These are phyloP conservation scores for Aspergillus jensenii DNA, from an alignment of 2,329 filamentous ascomycete genomes.

Conservation along the genomic window DNA sequence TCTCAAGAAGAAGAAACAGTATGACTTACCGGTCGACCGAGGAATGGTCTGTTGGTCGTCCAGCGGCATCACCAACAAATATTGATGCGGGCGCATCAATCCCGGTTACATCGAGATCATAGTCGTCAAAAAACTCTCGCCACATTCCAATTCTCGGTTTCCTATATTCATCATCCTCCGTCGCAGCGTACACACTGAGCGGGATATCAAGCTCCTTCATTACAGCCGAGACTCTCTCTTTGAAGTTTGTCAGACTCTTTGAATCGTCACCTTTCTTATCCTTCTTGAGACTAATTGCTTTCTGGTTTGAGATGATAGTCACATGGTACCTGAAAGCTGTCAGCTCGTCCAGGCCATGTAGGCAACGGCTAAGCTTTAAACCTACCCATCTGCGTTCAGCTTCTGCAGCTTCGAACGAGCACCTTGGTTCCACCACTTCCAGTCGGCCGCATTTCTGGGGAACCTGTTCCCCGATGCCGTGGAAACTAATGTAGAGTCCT, in stretches of 20 bases:
- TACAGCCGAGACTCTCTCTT: slow-evolving; percentile 71
- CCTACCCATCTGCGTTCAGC: slow-evolving; percentile 69
- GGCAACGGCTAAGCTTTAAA: not conserved
- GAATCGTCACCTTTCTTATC: slow-evolving; percentile 67
- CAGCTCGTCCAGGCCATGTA: not conserved
- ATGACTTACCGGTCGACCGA: slow-evolving; percentile 55
- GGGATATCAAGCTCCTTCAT: slow-evolving; percentile 69
- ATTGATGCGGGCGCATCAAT: slow-evolving; percentile 72
- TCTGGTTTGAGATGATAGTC: slow-evolving; percentile 86
- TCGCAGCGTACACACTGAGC: slow-evolving; percentile 80
- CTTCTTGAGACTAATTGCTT: slow-evolving; percentile 71
- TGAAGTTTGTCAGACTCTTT: slow-evolving; percentile 75
- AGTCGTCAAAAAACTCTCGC: slow-evolving; percentile 64
- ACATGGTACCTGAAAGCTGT: slow-evolving; percentile 62
- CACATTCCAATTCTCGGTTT: slow-evolving; percentile 93
- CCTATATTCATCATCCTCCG: slow-evolving; percentile 74
- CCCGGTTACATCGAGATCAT: slow-evolving; percentile 55
- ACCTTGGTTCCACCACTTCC: slow-evolving; percentile 86
- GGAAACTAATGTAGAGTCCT: slow-evolving; percentile 85
- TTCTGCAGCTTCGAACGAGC: slow-evolving; percentile 68
- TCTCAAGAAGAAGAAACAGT: not conserved
- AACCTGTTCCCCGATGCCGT: slow-evolving; percentile 81
- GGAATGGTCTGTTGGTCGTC: slow-evolving; percentile 57
- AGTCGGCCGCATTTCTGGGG: slow-evolving; percentile 69
- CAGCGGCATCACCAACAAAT: slow-evolving; percentile 86